phyloP scores from a whole-genome alignment of 2,329 filamentous ascomycete genomes.

The Ploettnerulaceae sp. region DNA sequence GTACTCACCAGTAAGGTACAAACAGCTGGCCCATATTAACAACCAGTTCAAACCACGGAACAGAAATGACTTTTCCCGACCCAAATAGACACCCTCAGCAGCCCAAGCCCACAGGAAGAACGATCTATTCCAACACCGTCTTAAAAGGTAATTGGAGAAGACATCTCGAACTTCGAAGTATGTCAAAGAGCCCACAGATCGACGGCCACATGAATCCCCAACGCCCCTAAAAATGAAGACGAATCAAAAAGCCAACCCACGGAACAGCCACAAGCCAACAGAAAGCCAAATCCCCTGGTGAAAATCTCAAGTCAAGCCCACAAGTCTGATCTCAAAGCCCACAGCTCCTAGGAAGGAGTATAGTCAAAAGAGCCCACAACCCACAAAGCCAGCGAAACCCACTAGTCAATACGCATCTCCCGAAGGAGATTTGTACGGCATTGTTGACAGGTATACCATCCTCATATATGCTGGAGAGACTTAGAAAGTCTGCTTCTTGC shows the following conservation, averaged over 20 bases:
- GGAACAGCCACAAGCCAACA: constrained; percentile 34
- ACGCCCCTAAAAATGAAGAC: constrained; percentile 24
- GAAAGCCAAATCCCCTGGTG: constrained; percentile 24
- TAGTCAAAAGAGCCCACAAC: constrained; percentile 37
- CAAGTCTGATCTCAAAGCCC: constrained; percentile 35
- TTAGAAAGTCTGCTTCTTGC: constrained; percentile 46
- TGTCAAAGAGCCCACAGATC: constrained; percentile 33
- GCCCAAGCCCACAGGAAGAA: constrained; percentile 33
- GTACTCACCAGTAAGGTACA: constrained; percentile 28
- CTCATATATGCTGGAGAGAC: constrained; percentile 17
- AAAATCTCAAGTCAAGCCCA: constrained; percentile 29
- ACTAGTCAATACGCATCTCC: constrained; percentile 27
- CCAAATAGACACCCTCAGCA: constrained; percentile 10
- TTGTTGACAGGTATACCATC: constrained; percentile 25
- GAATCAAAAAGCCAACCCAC: constrained; percentile 29
- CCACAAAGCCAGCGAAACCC: constrained; percentile 35
- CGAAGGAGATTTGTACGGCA: constrained; percentile 28
- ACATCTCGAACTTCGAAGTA: constrained; percentile 33
- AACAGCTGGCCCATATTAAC: constrained; percentile 15
- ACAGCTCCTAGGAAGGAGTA: constrained; percentile 33
- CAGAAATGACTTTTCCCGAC: constrained; percentile 19
- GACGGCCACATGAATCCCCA: constrained; percentile 21
- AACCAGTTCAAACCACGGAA: constrained; percentile 6
- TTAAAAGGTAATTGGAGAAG: constrained; percentile 28
- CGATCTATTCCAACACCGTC: constrained; percentile 29